Evolutionary conservation across 768 basidiomycete genomes (phyloP).

Genomic region (Kwoniella mangroviensis): DNA sequence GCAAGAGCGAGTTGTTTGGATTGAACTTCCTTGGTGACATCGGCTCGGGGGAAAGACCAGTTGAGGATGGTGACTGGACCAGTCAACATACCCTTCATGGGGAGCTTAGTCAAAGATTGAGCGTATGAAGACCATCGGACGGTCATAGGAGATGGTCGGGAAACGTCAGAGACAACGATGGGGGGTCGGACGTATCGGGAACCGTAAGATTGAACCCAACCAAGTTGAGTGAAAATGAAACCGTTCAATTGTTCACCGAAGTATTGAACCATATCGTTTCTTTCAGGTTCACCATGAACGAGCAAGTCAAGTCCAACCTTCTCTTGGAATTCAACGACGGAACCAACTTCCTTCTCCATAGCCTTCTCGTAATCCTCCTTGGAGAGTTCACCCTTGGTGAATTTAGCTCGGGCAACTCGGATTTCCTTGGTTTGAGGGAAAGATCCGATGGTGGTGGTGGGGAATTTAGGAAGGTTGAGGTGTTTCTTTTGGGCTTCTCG

Average conservation of each 20-base stretch:
- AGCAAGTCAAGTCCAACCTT: conserved; percentile 92
- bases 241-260: conserved; percentile 94
- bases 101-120: conserved; percentile 86
- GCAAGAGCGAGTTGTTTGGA: conserved; percentile 97
- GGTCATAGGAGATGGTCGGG: conserved; percentile 88
- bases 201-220: conserved; percentile 99
- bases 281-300: conserved; percentile 98
- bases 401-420: conserved; percentile 92
- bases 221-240: conserved; percentile 98
- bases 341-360: conserved; percentile 96
- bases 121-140: conserved; percentile 97
- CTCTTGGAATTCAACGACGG: conserved; percentile 95
- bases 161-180: conserved; percentile 97
- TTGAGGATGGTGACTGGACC: conserved; percentile 95
- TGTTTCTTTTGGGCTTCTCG: conserved; percentile 85
- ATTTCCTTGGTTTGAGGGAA: conserved; percentile 99
- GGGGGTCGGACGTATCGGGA: conserved; percentile 99
- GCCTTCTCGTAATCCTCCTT: conserved; percentile 89
- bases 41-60: conserved; percentile 99
- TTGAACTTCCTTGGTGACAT: conserved; percentile 93
- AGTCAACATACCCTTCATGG: conserved; percentile 99
- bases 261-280: conserved; percentile 99
- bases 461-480: conserved; percentile 92
- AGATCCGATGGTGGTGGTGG: conserved; percentile 96
- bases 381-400: conserved; percentile 87